phyloP scores from a whole-genome alignment of 257 asterid genomes.

The Gardenia jasminoides region DNA sequence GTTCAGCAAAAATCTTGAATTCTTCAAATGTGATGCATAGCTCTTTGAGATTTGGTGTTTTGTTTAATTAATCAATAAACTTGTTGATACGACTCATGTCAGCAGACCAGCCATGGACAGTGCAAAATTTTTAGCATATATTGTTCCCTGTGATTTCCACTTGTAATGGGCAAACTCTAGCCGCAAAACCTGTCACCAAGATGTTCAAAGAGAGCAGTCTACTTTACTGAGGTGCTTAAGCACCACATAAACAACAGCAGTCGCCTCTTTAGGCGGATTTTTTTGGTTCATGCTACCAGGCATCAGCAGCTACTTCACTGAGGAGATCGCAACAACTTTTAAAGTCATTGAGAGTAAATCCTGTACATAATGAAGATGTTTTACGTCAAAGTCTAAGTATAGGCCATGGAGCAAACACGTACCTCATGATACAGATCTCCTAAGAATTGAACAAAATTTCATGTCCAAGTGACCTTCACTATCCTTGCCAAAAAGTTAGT shows the following conservation, averaged over 20 bases:
- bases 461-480: slow-evolving; percentile 57
- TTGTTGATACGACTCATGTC: slow-evolving; percentile 74
- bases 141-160: slow-evolving; percentile 66
- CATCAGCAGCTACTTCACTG: not conserved
- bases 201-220: not conserved
- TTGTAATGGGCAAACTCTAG: slow-evolving; percentile 85
- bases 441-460: slow-evolving; percentile 68
- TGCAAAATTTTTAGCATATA: slow-evolving; percentile 74
- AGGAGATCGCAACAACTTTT: not conserved
- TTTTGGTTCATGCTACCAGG: not conserved
- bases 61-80: slow-evolving; percentile 70
- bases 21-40: slow-evolving; percentile 60
- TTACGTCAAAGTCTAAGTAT: not conserved
- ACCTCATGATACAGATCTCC: slow-evolving; percentile 85
- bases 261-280: not conserved
- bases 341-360: not conserved
- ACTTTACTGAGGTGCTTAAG: not conserved
- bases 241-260: not conserved
- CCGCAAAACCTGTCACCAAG: slow-evolving; percentile 53
- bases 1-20: slow-evolving; percentile 67
- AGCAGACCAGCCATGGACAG: slow-evolving; percentile 79
- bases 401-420: slow-evolving; percentile 4
- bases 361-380: not conserved
- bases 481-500: slow-evolving; percentile 76
- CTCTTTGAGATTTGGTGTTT: slow-evolving; percentile 49